These are phyloP conservation scores for Xerocomus potaroensis DNA, from an alignment of 768 basidiomycete genomes.

Conservation along the genomic window DNA sequence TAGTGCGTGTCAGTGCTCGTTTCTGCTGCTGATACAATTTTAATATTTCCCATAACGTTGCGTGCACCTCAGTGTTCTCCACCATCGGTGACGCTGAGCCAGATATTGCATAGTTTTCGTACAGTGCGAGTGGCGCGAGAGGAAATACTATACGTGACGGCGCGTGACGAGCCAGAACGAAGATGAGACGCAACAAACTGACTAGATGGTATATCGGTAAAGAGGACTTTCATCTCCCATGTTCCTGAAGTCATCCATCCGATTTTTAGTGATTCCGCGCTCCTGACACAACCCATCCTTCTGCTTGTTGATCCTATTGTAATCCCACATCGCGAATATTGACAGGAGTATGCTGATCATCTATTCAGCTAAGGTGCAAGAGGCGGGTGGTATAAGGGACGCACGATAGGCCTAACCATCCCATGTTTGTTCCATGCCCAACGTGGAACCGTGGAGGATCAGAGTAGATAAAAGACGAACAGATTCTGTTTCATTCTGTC, in stretches of 20 bases:
- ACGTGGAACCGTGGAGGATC: conserved; percentile 33
- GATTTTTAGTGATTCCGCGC: conserved; percentile 37
- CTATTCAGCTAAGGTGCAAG: not conserved
- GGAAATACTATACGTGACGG: too few species aligned
- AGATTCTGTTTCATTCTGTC: conserved; percentile 25
- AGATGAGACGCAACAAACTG: too few species aligned
- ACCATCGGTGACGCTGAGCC: too few species aligned
- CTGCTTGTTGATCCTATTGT: conserved; percentile 40
- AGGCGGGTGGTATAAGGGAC: not conserved
- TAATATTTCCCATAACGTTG: too few species aligned
- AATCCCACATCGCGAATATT: conserved; percentile 40
- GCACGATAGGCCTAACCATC: conserved; percentile 22
- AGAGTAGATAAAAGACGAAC: conserved; percentile 37
- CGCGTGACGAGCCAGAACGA: too few species aligned
- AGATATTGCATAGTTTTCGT: too few species aligned
- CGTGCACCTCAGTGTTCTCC: too few species aligned
- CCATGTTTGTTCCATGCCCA: conserved; percentile 30
- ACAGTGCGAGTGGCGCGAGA: too few species aligned
- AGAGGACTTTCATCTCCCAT: conserved; percentile 48
- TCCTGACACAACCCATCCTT: conserved; percentile 40
- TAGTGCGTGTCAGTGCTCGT: too few species aligned
- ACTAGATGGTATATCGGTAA: conserved; percentile 39
- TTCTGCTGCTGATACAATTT: too few species aligned
- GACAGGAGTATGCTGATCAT: conserved; percentile 34
- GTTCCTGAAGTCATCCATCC: conserved; percentile 37